These are phyloP conservation scores for Backusella tuberculispora DNA, from an alignment of 192 early-diverging fungal species.

Conservation along the genomic window DNA sequence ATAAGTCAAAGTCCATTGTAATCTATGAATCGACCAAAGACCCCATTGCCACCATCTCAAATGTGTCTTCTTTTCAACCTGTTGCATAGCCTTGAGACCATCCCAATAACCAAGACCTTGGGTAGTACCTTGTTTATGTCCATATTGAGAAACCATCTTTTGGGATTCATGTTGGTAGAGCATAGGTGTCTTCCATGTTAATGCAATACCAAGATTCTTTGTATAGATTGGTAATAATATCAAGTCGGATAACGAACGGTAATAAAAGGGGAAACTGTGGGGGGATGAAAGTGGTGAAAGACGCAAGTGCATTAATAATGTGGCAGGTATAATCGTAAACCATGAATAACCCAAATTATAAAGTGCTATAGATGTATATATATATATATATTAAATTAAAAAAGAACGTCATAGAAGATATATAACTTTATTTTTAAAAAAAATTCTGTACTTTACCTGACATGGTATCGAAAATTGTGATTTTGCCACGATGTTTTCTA, in stretches of 20 bases:
- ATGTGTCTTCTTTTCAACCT: background rate
- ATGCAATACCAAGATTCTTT: slow-evolving; percentile 14
- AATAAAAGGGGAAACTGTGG: slow-evolving; percentile 37
- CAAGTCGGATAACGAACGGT: slow-evolving; percentile 39
- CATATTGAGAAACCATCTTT: slow-evolving; percentile 10
- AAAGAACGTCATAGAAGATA: background rate
- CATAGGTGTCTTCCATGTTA: slow-evolving; percentile 27
- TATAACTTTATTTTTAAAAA: background rate
- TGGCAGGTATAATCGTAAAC: slow-evolving; percentile 27
- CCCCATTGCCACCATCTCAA: slow-evolving; percentile 35
- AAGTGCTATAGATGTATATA: slow-evolving; percentile 30
- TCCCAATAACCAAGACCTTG: slow-evolving; percentile 39
- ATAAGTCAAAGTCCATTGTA: slow-evolving; percentile 39
- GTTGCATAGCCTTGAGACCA: slow-evolving; percentile 31
- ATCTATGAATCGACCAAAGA: slow-evolving; percentile 21
- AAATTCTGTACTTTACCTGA: slow-evolving; percentile 23
- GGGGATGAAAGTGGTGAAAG: slow-evolving; percentile 43
- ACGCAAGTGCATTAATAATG: slow-evolving; percentile 36
- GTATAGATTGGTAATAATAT: slow-evolving; percentile 43
- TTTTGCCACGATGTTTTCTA: slow-evolving; percentile 24
- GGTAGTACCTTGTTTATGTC: slow-evolving; percentile 11
- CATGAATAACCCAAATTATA: slow-evolving; percentile 39
- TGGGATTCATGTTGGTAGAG: slow-evolving; percentile 19
- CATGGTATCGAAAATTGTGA: slow-evolving; percentile 41
- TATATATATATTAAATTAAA: background rate